Percentiles rank a stretch among this genome's conserved stretches.
phyloP scores from a whole-genome alignment of 225 moss, liverwort and hornwort species.

The Thuidium tamariscinum region DNA sequence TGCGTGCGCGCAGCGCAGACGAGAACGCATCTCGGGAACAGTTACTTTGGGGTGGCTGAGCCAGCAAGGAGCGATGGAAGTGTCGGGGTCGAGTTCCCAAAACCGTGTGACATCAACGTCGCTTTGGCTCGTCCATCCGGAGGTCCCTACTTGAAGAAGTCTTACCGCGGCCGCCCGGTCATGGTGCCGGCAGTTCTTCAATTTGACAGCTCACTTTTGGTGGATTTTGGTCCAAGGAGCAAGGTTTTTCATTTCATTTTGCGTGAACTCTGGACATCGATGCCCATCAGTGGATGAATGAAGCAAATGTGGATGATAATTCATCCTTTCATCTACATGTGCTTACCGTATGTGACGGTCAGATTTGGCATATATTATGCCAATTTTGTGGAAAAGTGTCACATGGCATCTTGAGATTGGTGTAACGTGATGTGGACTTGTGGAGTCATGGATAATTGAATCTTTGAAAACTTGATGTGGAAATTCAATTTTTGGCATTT shows the following conservation, averaged over 20 bases:
- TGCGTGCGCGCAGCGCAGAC: neutral
- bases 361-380: too few relatives aligned
- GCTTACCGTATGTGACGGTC: too few relatives aligned
- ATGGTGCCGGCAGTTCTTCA: neutral
- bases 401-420: too few relatives aligned
- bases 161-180: neutral
- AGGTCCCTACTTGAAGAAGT: neutral
- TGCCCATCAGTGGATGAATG: too few relatives aligned
- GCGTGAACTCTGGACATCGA: neutral
- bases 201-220: too few relatives aligned
- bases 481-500: too few relatives aligned
- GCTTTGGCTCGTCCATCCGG: neutral
- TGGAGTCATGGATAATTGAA: too few relatives aligned
- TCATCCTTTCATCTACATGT: too few relatives aligned
- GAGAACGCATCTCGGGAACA: neutral
- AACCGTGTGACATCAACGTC: neutral
- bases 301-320: neutral
- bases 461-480: too few relatives aligned
- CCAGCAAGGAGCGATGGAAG: neutral
- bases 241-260: neutral
- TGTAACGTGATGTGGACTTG: too few relatives aligned
- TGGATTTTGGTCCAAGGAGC: neutral
- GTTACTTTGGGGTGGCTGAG: too few relatives aligned
- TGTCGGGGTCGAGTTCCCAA: neutral
- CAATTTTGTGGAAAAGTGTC: too few relatives aligned